Percentiles rank a stretch among this genome's conserved stretches.
These are phyloP conservation scores for Lobosporangium transversale DNA, from an alignment of 192 early-diverging fungal genomes.

Conservation along the genomic window DNA sequence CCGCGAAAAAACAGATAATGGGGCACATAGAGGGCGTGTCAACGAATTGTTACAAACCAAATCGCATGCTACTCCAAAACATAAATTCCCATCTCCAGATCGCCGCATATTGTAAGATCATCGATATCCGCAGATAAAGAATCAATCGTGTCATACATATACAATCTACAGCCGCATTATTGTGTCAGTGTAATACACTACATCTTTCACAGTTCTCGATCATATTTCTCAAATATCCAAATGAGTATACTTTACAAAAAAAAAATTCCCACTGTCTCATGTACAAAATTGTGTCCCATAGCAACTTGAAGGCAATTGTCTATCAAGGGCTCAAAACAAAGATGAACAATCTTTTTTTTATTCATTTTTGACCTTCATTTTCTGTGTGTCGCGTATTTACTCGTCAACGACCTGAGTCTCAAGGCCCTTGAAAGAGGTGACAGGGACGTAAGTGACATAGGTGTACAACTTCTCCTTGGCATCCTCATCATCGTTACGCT, in stretches of 20 bases:
- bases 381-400: no score
- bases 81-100: conserved; percentile 2
- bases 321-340: conserved; percentile 11
- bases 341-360: background rate
- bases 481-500: conserved; percentile 97
- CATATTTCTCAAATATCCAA: no score
- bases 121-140: no score
- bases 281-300: background rate
- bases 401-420: conserved; percentile 76
- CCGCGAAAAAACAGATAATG: conserved; percentile 30
- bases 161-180: no score
- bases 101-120: background rate
- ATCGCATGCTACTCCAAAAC: background rate
- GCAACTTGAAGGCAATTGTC: background rate
- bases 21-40: conserved; percentile 17
- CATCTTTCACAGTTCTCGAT: no score
- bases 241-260: no score
- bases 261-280: no score
- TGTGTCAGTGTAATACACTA: background rate
- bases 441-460: conserved; percentile 88
- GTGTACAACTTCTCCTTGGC: conserved; percentile 99
- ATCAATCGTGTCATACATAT: no score
- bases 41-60: conserved; percentile 1
- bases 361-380: no score
- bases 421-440: conserved; percentile 91